Percentiles rank a stretch among this genome's conserved stretches.
phyloP scores from a whole-genome alignment of 2,329 filamentous ascomycete genomes.

The Ceratocystis colombiana region DNA sequence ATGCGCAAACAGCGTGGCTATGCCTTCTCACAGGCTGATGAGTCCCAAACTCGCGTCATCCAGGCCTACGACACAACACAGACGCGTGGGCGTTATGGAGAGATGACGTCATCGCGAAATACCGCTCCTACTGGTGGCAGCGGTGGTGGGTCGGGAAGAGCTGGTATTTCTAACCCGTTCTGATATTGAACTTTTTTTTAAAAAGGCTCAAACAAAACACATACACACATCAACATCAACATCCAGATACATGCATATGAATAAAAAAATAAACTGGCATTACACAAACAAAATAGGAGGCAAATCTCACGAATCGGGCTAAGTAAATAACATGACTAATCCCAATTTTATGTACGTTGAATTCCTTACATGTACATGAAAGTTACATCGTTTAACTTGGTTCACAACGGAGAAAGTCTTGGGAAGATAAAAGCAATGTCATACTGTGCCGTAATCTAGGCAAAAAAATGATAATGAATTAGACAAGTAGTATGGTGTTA shows the following conservation, averaged over 20 bases:
- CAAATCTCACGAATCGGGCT: too few species aligned
- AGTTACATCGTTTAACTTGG: too few species aligned
- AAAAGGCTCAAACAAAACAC: background rate
- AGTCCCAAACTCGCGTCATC: constrained; percentile 86
- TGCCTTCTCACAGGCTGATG: constrained; percentile 94
- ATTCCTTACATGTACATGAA: too few species aligned
- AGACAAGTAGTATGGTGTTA: background rate
- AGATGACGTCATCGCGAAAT: constrained; percentile 59
- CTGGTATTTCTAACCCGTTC: background rate
- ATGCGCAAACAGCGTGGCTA: constrained; percentile 99
- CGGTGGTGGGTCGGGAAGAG: too few species aligned
- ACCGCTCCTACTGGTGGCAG: constrained; percentile 10
- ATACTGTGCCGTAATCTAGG: background rate
- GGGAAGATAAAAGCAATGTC: too few species aligned
- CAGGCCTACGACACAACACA: constrained; percentile 97
- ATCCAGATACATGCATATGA: background rate
- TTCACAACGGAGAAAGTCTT: too few species aligned
- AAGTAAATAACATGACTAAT: too few species aligned
- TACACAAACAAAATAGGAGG: too few species aligned
- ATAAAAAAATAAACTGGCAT: background rate
- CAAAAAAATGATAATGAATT: background rate
- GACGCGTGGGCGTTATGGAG: constrained; percentile 81
- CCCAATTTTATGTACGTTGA: too few species aligned
- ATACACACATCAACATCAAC: background rate
- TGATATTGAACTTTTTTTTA: background rate